Conservation (phyloP, 768 basidiomycete genomes). For the Pleurotus tuoliensis region DNA sequence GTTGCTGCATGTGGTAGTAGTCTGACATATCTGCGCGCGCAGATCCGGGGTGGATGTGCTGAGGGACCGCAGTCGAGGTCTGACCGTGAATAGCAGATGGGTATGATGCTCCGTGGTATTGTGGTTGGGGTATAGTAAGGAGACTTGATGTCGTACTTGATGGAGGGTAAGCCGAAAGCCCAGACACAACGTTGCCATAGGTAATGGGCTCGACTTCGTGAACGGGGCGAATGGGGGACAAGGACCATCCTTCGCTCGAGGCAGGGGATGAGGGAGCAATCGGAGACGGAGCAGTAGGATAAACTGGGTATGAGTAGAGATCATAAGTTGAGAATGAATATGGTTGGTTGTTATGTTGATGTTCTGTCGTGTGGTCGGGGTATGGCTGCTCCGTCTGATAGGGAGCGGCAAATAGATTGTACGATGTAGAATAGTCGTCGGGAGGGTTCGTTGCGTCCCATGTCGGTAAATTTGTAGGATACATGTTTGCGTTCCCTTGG, state of each 20-base stretch:
- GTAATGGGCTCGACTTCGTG: slow-evolving; percentile 4
- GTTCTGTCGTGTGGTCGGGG: no score
- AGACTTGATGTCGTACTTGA: neutral
- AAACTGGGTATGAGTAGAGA: no score
- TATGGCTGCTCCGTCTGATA: neutral
- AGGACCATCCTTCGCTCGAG: slow-evolving; percentile 4
- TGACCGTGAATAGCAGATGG: no score
- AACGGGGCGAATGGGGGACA: neutral
- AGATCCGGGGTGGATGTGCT: neutral
- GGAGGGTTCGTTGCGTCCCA: neutral
- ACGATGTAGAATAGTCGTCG: neutral
- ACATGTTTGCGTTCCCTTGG: neutral
- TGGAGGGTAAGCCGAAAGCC: neutral
- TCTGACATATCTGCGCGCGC: neutral
- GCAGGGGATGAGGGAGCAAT: slow-evolving; percentile 2
- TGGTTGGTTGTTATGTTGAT: no score
- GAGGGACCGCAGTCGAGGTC: no score
- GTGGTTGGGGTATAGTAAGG: no score
- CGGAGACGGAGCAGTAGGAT: neutral
- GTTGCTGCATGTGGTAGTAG: neutral
- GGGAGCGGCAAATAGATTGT: neutral
- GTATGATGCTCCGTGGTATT: no score
- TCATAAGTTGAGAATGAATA: no score
- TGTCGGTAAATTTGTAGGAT: no score
- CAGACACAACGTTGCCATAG: neutral